These are phyloP conservation scores for Picea glauca DNA, from an alignment of 75 land plant genomes.

Conservation along the genomic window DNA sequence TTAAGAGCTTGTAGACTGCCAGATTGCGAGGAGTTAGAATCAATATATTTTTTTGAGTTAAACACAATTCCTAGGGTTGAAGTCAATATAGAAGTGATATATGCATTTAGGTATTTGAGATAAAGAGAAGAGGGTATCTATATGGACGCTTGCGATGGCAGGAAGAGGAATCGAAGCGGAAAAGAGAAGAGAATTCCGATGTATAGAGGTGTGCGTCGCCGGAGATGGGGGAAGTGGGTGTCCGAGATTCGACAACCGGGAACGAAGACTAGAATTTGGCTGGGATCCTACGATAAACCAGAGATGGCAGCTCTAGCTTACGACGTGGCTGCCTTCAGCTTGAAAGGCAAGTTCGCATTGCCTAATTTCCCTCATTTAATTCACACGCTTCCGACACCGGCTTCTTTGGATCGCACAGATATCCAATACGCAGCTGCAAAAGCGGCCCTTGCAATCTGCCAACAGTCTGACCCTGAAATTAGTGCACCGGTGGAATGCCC, in stretches of 20 bases:
- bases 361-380: conserved; percentile 33
- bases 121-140: too few species aligned
- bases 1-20: too few species aligned
- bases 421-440: conserved; percentile 29
- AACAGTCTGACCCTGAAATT: neutral
- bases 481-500: too few species aligned
- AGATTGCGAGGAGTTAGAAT: too few species aligned
- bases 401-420: conserved; percentile 10
- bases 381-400: conserved; percentile 6
- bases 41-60: too few species aligned
- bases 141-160: neutral
- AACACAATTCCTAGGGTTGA: too few species aligned
- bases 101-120: too few species aligned
- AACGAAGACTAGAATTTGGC: conserved; percentile 35
- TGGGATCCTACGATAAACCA: conserved; percentile 33
- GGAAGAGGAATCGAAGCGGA: conserved; percentile 3
- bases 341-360: conserved; percentile 21
- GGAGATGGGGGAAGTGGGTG: conserved; percentile 46
- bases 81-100: too few species aligned
- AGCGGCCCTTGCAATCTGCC: conserved; percentile 10
- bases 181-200: conserved; percentile 14
- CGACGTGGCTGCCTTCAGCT: conserved; percentile 5
- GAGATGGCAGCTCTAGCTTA: conserved; percentile 21
- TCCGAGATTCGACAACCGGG: conserved; percentile 24
- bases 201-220: conserved; percentile 33